Conservation (phyloP, 257 asterid genomes). For the Solanum rostratum region DNA sequence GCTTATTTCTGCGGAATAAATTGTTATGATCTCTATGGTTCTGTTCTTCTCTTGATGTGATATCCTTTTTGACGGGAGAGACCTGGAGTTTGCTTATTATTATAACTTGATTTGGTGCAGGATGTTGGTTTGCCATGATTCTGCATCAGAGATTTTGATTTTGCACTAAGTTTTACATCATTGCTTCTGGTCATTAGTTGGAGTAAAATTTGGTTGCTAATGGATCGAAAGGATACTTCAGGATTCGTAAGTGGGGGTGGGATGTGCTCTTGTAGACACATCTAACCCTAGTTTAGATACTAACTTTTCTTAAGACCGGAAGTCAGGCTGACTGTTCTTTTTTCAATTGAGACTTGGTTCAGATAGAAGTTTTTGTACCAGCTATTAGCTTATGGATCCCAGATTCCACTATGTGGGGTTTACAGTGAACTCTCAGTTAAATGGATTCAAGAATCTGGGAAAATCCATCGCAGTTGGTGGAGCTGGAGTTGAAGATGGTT, state of each 20-base stretch:
- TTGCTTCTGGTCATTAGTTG: constrained; percentile 15
- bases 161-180: constrained; percentile 11
- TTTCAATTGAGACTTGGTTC: constrained; percentile 31
- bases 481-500: constrained; percentile 25
- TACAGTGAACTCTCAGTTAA: constrained; percentile 52
- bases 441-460: constrained; percentile 53
- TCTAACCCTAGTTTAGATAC: constrained; percentile 42
- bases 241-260: constrained; percentile 97
- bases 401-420: constrained; percentile 56
- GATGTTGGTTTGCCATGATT: constrained; percentile 26
- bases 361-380: constrained; percentile 24
- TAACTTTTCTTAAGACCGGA: constrained; percentile 47
- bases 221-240: constrained; percentile 95
- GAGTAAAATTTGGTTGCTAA: constrained; percentile 13
- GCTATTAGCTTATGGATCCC: constrained; percentile 63
- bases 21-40: neutral
- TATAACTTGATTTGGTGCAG: constrained; percentile 12
- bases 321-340: constrained; percentile 78
- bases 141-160: constrained; percentile 12
- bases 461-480: constrained; percentile 41
- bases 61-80: neutral
- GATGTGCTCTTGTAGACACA: constrained; percentile 54
- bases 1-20: neutral
- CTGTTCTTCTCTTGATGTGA: neutral
- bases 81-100: neutral